Conservation (phyloP, 306 rosid species). For the Cajanus cajan region DNA sequence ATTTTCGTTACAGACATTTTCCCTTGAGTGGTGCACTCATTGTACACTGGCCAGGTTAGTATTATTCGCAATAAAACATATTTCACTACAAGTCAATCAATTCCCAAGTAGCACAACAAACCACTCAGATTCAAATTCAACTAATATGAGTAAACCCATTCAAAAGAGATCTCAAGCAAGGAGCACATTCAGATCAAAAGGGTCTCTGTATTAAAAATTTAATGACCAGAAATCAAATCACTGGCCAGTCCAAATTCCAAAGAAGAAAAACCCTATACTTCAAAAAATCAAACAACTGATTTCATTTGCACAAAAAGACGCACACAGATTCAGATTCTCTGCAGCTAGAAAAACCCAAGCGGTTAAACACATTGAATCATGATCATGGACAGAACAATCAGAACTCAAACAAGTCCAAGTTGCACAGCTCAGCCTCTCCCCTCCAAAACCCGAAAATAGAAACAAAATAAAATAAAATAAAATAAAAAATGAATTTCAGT, state of each 20-base stretch:
- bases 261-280: background rate
- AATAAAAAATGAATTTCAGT: background rate
- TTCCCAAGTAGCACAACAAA: background rate
- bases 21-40: background rate
- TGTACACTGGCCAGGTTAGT: background rate
- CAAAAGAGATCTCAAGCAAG: background rate
- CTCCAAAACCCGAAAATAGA: background rate
- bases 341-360: background rate
- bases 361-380: background rate
- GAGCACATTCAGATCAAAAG: background rate
- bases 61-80: background rate
- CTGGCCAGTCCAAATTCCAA: background rate
- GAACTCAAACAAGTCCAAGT: background rate
- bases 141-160: background rate
- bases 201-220: background rate
- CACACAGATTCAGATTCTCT: background rate
- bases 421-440: background rate
- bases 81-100: background rate
- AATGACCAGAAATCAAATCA: background rate
- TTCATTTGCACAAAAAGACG: background rate
- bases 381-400: background rate
- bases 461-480: too few species aligned
- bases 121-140: background rate
- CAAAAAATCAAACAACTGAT: background rate
- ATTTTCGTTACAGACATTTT: conserved; percentile 6